Base-by-base conservation (phyloP, 768 basidiomycete genomes). In the Plicaturopsis crispa region DNA sequence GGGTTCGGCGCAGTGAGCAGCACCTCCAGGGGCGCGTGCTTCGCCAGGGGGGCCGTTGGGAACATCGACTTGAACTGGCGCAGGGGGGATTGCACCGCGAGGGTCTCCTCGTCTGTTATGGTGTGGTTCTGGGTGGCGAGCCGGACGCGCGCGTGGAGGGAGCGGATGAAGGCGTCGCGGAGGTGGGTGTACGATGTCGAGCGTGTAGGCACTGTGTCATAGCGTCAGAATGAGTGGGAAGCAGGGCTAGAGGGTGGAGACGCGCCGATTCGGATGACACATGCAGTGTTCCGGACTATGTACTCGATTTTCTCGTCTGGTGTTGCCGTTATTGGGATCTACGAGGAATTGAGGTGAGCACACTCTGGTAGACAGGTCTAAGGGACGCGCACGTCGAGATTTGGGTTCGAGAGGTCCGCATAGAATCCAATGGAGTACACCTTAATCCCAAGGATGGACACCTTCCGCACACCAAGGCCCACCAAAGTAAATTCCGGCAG, bases 381-480 rank as follows among this genome's bases (percentile, higher is more conserved):
- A n/a, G n/a, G n/a, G n/a, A n/a, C n/a, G 18, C 22, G n/a, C 36
- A 83, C 82, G 38, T 70, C 69, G 41, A 86, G 66, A 30, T 66
- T 69, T 1, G 80, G 74, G 44, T 79, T 74, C n/a, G 65, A 50
- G 31, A 90, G 61, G 54, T 94, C 89, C 5, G 87, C 84, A 56
- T 94, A 96, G 61, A 96, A 90, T 2, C 75, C 92, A 23, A 89
- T 78, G 8, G 84, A 84, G 60, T 96, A 96, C 12, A 94, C 91
- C 53, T 87, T 79, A 46, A 96, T 75, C 5, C 80, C 72, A 26
- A 94, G 67, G 60, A 96, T 91, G 11, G 89, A 90, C 21, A 96
- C 90, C 0, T 81, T 87, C 35, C 92, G 70, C 26, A 91, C 88
- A 17, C 92, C 92, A 1, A 89, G 63, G 5, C 92, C 92, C 14